Evolutionary conservation across 129 eudicot genomes (phyloP), one percentile per base, ranked within the genome.

Genomic region (Silybum marianum): DNA sequence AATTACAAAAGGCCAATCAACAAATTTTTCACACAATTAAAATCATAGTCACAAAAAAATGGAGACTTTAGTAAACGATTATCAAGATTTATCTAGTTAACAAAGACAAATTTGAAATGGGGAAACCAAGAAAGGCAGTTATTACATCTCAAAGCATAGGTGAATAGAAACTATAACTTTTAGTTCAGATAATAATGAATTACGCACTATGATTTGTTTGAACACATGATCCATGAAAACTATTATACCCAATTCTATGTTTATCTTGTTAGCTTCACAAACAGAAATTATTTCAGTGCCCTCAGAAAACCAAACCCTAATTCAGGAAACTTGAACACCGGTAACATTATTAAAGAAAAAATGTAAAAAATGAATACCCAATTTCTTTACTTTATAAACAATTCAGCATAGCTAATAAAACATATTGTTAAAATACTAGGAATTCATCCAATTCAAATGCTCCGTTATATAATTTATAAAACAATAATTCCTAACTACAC

Each of bases 131-230:
- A 73, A 78, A 38, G 40, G 19, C 9, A 80, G 28, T 71, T 11
- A 10, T 26, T 19, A 60, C 71, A 69, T 71, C 83, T 25, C 71
- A 69, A 58, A 76, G 28, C 71, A 32, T 76, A 46, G 32, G 32
- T 19, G 34, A 10, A 60, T 2, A 60, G 9, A 76, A 76, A 32
- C 54, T 60, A 76, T 40, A 65, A 65, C 23, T 8, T 46, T 42
- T 74, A 44, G 77, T 44, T 10, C 54, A 44, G 36, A 73, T 73
- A 6, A 2, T 38, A 19, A 75, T 10, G 25, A 58, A 7, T 13
- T 38, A 21, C 11, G 11, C 65, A 12, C 12, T 30, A 12, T 62
- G 38, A 22, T 38, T 65, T 36, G 63, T 36, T 76, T 63, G 63
- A 39, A 38, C 69, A 36, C 72, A 77, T 36, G 23, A 62, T 36